Percentiles rank a stretch among this genome's conserved stretches.
These are phyloP conservation scores for Cordyceps farinosa DNA, from an alignment of 2,329 filamentous ascomycete species.

Conservation along the genomic window DNA sequence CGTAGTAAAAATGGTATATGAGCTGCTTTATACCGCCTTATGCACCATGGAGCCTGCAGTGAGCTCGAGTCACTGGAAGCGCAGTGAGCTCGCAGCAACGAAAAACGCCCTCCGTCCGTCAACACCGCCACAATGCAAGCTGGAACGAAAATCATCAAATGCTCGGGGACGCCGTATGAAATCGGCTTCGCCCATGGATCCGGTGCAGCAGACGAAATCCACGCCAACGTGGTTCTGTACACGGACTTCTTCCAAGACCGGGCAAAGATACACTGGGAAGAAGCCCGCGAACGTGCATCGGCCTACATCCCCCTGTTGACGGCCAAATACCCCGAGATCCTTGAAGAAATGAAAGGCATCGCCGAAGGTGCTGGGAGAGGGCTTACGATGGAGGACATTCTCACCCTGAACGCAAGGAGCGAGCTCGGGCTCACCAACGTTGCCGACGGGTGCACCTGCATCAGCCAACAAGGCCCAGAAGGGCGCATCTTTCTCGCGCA, in stretches of 20 bases:
- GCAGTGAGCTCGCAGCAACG: neutral
- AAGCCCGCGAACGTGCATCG: neutral
- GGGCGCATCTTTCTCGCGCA: slow-evolving; percentile 12
- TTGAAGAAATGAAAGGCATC: slow-evolving; percentile 8
- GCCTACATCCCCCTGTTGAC: neutral
- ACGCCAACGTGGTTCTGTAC: neutral
- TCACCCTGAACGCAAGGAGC: slow-evolving; percentile 1
- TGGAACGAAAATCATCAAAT: neutral
- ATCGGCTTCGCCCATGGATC: neutral
- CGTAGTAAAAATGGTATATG: neutral
- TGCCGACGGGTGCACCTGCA: slow-evolving; percentile 9
- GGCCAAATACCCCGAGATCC: neutral
- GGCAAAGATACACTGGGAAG: neutral
- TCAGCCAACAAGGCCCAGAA: neutral
- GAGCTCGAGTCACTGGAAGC: neutral
- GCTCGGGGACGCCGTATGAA: slow-evolving; percentile 1
- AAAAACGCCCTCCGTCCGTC: neutral
- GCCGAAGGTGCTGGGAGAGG: neutral
- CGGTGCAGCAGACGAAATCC: neutral
- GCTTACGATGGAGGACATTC: neutral
- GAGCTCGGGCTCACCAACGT: slow-evolving; percentile 11
- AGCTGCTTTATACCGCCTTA: neutral
- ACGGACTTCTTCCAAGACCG: neutral
- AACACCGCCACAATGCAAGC: neutral
- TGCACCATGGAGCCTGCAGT: neutral